Base-by-base conservation (phyloP, 148 eudicot genomes). In the Silene latifolia region DNA sequence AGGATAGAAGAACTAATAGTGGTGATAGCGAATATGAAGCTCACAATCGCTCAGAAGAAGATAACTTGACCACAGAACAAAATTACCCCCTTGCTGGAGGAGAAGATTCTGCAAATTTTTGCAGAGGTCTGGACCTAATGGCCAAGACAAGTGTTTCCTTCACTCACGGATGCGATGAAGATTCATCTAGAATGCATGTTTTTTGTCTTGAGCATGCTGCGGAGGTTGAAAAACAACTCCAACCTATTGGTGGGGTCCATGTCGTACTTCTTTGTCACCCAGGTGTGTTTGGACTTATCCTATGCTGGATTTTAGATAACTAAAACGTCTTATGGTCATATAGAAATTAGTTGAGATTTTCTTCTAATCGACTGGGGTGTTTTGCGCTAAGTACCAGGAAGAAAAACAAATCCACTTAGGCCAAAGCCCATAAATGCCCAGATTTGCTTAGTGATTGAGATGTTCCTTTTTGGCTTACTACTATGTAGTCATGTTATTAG, bases 141-240 rank as follows among this genome's bases (percentile, higher is more conserved):
- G 81, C 74, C 63, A 81, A 79, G 66, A 69, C 72, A 42, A 77
- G 46, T n/a, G 64, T 76, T 71, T 62, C 85, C 60, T 85, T 76
- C 78, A 65, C 81, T 69, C 81, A 81, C 59, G 79, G 85, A 73
- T 79, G 84, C 65, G 89, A 87, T 69, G 90, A 89, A 72, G 98
- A 95, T 82, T 90, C 98, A 71, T 95, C 93, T 13, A 86, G 92
- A 79, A 83, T 87, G 87, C 98, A 95, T 66, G 87, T 95, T 58
- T 95, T 95, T 80, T 95, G 98, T 81, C 97, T 95, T 72, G 89
- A 95, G 80, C 97, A 92, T 88, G 98, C 98, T 77, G 82, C 81
- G 75, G 96, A 90, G 83, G 89, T 95, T 74, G 93, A 85, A 61
- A 82, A 89, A 76, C 83, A 71, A 74, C 92, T 95, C 54, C 83